Conservation (phyloP, 1,139 yeast species). For the Pichia sp. region DNA sequence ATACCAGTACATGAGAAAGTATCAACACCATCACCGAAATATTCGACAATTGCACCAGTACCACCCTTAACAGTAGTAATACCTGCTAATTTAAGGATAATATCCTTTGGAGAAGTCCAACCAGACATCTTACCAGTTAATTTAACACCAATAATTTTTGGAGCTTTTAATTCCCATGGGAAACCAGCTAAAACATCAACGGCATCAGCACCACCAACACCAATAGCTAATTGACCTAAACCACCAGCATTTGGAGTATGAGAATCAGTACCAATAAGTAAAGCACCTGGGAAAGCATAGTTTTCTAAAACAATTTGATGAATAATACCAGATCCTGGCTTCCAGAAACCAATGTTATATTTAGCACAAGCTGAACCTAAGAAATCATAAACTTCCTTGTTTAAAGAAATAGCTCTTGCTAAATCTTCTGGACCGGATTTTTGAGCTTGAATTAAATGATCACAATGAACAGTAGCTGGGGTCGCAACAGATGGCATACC, state of each 20-base stretch:
- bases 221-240: conserved; percentile 96
- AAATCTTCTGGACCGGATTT: conserved; percentile 90
- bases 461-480: conserved; percentile 98
- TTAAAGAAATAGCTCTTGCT: conserved; percentile 84
- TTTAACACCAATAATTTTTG: conserved; percentile 95
- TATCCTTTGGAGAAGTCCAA: conserved; percentile 99
- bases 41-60: conserved; percentile 96
- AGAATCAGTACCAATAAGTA: conserved; percentile 96
- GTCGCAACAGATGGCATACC: conserved; percentile 92
- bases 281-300: conserved; percentile 97
- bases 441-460: conserved; percentile 98
- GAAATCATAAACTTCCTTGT: conserved; percentile 97
- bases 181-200: conserved; percentile 95
- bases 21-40: conserved; percentile 95
- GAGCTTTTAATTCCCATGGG: conserved; percentile 99
- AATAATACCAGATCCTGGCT: conserved; percentile 98
- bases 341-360: conserved; percentile 99
- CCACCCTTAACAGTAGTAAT: conserved; percentile 98
- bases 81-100: conserved; percentile 93
- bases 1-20: conserved; percentile 98
- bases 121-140: conserved; percentile 93
- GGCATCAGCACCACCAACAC: conserved; percentile 99
- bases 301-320: conserved; percentile 97
- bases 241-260: conserved; percentile 99
- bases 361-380: conserved; percentile 91